Conservation (phyloP, 495 filamentous ascomycete species). For the Parathielavia appendiculata region DNA sequence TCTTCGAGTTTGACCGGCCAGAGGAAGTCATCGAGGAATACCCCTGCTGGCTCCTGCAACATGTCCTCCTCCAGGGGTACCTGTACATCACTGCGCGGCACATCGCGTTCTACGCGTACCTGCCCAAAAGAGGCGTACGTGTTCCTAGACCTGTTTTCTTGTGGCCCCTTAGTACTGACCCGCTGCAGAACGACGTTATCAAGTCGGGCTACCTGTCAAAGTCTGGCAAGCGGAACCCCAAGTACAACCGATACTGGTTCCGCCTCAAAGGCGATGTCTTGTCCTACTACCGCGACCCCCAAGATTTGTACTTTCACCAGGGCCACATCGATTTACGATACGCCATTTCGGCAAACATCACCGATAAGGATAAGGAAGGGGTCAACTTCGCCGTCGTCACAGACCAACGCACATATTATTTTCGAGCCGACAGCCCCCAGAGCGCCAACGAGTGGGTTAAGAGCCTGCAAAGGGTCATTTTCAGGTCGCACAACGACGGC, state of each 20-base stretch:
- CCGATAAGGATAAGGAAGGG: constrained; percentile 67
- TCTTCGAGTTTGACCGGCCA: constrained; percentile 76
- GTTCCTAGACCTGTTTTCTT: neutral
- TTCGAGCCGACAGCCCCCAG: constrained; percentile 79
- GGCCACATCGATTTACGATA: constrained; percentile 92
- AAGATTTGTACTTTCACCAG: constrained; percentile 84
- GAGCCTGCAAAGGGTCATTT: constrained; percentile 88
- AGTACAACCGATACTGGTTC: constrained; percentile 94
- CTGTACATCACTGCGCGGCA: constrained; percentile 94
- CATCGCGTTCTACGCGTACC: constrained; percentile 94
- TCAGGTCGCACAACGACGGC: constrained; percentile 91
- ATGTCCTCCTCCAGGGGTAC: constrained; percentile 87
- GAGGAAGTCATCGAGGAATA: constrained; percentile 93
- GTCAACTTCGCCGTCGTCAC: constrained; percentile 76
- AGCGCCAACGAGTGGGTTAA: constrained; percentile 98
- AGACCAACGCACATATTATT: constrained; percentile 76
- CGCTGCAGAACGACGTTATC: constrained; percentile 58
- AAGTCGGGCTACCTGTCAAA: constrained; percentile 90
- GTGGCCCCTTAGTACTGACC: constrained; percentile 25
- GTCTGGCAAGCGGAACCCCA: constrained; percentile 82
- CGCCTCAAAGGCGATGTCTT: constrained; percentile 90
- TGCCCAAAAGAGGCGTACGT: constrained; percentile 80
- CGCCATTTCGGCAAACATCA: constrained; percentile 76
- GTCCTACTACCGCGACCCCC: constrained; percentile 82
- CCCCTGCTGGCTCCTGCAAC: constrained; percentile 89